Evolutionary conservation across 2,329 filamentous ascomycete species (phyloP), one percentile per base, ranked within the genome.

Genomic region (Calonectria pseudoturangicola): DNA sequence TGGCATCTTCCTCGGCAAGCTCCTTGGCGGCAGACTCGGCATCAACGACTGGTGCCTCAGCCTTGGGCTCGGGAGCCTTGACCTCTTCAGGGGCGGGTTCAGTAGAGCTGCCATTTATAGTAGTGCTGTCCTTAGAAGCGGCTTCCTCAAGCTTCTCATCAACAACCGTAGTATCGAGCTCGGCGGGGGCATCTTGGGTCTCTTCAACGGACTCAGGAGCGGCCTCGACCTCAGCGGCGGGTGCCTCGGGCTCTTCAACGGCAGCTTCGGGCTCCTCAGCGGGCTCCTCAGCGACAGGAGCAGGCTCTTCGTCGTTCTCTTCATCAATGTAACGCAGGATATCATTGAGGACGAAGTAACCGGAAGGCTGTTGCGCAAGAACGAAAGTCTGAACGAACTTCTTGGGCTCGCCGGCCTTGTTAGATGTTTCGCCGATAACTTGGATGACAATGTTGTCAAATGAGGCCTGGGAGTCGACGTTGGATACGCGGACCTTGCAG

Each of bases 331-430:
- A 98, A 79, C 97, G 92, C 88, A 98, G 95, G 83, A 99, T 98
- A 82, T 99, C 97, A 85, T 99, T 99, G 80, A 99, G 91, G 41
- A 99, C 96, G 80, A 98, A 99, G 89, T 98, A 99, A 76, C 97
- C 97, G 70, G 96, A 98, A 63, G 95, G 95, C 87, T 99, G 97
- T 85, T 96, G 93, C 62, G 97, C 97, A 75, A 99, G 94, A 75
- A 99, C 95, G 80, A 99, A 99, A 66, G 96, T 98, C 89, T 99
- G 97, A 48, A 96, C 94, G 82, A 99, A 99, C 85, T 98, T 98
- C 88, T 94, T 96, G 81, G 96, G 95, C 72, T 97, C 94, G 76
- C 93, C 93, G 62, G 92, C 92, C 86, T 97, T 97, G 91, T 98
- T 98, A 81, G 96, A 98, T 81, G 97, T 97, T 87, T 98, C 96